phyloP scores from a whole-genome alignment of 495 filamentous ascomycete genomes.

The Penicillium crystallinum region DNA sequence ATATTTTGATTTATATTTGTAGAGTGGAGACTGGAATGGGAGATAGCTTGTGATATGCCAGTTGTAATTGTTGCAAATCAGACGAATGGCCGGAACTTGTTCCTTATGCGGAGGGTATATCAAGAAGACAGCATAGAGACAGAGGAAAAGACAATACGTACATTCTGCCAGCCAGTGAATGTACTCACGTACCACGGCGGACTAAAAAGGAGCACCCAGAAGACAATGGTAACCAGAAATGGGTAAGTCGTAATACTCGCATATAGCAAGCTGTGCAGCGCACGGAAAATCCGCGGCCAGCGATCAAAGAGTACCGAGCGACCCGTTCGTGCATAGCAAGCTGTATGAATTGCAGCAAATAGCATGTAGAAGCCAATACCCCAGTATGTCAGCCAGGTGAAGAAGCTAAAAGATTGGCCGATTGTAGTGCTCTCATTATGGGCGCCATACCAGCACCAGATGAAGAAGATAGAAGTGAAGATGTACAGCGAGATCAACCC shows the following conservation, averaged over 20 bases:
- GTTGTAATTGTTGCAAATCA: too few relatives aligned
- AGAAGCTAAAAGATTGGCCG: conserved; percentile 64
- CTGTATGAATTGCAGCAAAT: conserved; percentile 58
- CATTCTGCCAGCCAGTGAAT: conserved; percentile 63
- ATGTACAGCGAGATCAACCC: conserved; percentile 61
- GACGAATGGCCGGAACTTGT: background rate
- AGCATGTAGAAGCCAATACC: conserved; percentile 74
- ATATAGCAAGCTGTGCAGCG: conserved; percentile 61
- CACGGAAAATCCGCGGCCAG: conserved; percentile 59
- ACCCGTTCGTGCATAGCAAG: conserved; percentile 54
- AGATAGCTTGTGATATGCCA: background rate
- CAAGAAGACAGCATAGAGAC: background rate
- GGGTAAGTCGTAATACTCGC: conserved; percentile 63
- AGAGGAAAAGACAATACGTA: conserved; percentile 23
- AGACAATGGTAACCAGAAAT: conserved; percentile 60
- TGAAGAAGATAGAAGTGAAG: conserved; percentile 65
- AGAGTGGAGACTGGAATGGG: conserved; percentile 1
- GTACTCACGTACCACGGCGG: conserved; percentile 45
- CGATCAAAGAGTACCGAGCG: conserved; percentile 52
- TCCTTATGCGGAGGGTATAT: background rate
- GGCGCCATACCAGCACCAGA: conserved; percentile 54
- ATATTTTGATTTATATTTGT: background rate
- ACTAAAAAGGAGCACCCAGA: conserved; percentile 41
- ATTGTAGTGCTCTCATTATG: conserved; percentile 37
- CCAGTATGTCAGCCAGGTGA: conserved; percentile 78